Percentiles rank a stretch among this genome's conserved stretches.
Evolutionary conservation across 495 filamentous ascomycete species (phyloP).

Genomic region (Tirmania nivea): DNA sequence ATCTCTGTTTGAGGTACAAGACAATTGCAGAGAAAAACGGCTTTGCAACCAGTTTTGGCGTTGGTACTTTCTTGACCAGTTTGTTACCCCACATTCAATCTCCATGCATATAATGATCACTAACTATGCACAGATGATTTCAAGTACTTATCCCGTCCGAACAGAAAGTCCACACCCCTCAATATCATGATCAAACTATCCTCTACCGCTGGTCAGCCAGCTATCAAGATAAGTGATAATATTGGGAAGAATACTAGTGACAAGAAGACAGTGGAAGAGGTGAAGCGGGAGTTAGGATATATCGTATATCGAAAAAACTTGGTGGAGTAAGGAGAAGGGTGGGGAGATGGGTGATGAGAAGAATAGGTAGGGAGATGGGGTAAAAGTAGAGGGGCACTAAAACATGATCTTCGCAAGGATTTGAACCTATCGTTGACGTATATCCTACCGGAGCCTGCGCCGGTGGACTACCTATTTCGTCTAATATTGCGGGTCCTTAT

Average conservation of each 20-base stretch:
- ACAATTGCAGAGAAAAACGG: constrained; percentile 52
- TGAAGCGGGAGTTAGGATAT: constrained; percentile 72
- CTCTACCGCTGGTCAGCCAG: constrained; percentile 57
- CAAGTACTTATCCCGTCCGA: constrained; percentile 32
- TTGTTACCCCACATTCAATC: constrained; percentile 12
- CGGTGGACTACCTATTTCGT: too few species aligned
- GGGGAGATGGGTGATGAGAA: constrained; percentile 56
- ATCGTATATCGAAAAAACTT: constrained; percentile 59
- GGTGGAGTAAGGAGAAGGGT: constrained; percentile 16
- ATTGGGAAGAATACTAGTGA: constrained; percentile 92
- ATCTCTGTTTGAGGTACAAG: constrained; percentile 79
- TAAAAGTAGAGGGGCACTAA: not conserved
- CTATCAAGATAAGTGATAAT: constrained; percentile 93
- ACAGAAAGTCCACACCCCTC: constrained; percentile 70
- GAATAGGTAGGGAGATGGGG: constrained; percentile 43
- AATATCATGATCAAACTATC: constrained; percentile 97
- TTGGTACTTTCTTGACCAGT: constrained; percentile 89
- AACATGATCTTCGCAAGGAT: not conserved
- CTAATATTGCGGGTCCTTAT: too few species aligned
- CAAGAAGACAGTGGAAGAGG: constrained; percentile 47
- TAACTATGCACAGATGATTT: constrained; percentile 45
- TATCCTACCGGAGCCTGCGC: too few species aligned
- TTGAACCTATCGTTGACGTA: too few species aligned
- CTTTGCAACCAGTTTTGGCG: constrained; percentile 69
- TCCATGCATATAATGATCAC: not conserved